Evolutionary conservation across 2,329 filamentous ascomycete genomes (phyloP), one percentile per base, ranked within the genome.

Genomic region (Torrubiella hemipterigena): DNA sequence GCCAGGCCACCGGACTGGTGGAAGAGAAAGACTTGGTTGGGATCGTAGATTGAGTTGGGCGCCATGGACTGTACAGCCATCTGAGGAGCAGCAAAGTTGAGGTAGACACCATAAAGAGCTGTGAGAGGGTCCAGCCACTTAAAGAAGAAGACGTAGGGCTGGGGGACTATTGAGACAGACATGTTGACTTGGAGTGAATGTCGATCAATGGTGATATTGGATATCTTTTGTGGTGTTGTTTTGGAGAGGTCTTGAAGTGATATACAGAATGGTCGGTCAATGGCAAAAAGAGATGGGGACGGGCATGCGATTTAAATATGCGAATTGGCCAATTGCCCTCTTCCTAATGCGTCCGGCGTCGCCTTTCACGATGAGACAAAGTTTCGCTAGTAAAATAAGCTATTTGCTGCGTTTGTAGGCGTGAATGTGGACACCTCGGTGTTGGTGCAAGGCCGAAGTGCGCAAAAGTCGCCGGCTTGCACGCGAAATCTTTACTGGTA

Each of bases 71-170:
- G 18, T 17, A 42, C 31, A 7, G 34, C 31, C n/a, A 17, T 32
- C 15, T 34, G 34, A 11, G 36, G 38, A 4, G 35, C 37, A 31
- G 36, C 33, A 26, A 32, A 38, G 27, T 39, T 41, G 34, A 46
- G 34, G 15, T 40, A 42, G 18, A 35, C 43, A 19, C 42, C 44
- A 29, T 35, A 43, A 14, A 45, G 27, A 8, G 42, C 38, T 12
- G 40, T 28, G 11, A 42, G 30, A 2, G 43, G 44, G 25, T 46
- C 42, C 24, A 40, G 22, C 16, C 43, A 41, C 7, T 34, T 34
- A 34, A 48, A 46, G 32, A 44, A 41, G 35, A 39, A 34, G 25
- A 29, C 29, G 36, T 47, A 45, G 17, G 36, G 19, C 15, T 19
- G 12, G 13, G 31, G 31, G 15, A 36, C 34, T 13, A 33, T 16